Base-by-base conservation (phyloP, 495 filamentous ascomycete genomes). In the Rusavskia elegans region DNA sequence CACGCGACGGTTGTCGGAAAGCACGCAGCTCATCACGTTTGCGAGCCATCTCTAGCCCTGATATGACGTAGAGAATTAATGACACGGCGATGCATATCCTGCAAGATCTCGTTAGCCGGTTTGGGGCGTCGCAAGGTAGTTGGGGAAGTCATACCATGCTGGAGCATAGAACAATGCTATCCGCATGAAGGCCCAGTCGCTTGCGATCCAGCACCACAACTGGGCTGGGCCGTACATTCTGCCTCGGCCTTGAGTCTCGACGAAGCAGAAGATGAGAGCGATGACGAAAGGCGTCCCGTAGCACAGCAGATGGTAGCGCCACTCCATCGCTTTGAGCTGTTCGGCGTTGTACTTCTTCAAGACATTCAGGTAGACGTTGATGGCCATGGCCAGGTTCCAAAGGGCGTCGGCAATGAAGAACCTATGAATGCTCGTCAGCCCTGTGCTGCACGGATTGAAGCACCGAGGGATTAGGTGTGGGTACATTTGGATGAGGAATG, bases 341-440 rank as follows among this genome's bases (percentile, higher is more conserved):
- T 75, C 67, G 1, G 82, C 78, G 45, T 82, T 77, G 60, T 82
- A 89, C 55, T 82, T 81, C 55, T 74, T 73, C 64, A 89, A 90
- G 58, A 95, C 88, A 8, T 84, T 92, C 23, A 93, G 66, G 60
- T 85, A 87, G 55, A 93, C 87, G 61, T 93, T 95, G 54, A 83
- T 72, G 2, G 88, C 85, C 88, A 95, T 95, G 39, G 83, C 83
- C 42, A 92, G 69, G 1, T 82, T 83, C 84, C 83, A 87, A 32
- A 82, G 69, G 1, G 85, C 82, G 67, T 93, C 87, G 2, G 86
- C 84, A 1, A 84, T 78, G 65, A 84, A 71, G 52, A 87, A 87
- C 77, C 83, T 90, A 27, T 19, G 2, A 32, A 36, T 45, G 41
- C 52, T 53, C 54, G 17, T 44, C 27, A 55, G 51, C 36, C n/a